Percentiles rank a stretch among this genome's conserved stretches.
Conservation (phyloP, 257 asterid genomes). For the Solanum gracilifrons region DNA sequence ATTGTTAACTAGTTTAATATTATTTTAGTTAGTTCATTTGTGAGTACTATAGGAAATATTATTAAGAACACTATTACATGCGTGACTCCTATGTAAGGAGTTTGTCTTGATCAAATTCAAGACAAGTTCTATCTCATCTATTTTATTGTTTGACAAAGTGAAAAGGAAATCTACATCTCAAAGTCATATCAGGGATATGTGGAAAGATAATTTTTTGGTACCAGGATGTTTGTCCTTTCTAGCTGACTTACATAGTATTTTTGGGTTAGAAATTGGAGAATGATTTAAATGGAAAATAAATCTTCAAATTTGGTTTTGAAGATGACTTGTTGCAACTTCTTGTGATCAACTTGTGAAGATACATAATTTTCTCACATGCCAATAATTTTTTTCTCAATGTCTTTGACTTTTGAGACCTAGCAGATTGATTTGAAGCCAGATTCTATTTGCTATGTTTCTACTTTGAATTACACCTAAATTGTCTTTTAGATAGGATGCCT, state of each 20-base stretch:
- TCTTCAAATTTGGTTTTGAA: not conserved
- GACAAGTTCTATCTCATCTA: not conserved
- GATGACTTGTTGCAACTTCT: not conserved
- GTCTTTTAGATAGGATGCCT: slow-evolving; percentile 84
- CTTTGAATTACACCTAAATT: not conserved
- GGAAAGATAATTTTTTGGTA: not conserved
- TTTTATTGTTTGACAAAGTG: not conserved
- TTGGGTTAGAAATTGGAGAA: not conserved
- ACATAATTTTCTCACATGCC: not conserved
- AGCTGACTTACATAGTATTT: not conserved
- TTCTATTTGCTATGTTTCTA: not conserved
- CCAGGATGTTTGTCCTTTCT: not conserved
- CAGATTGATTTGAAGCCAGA: not conserved
- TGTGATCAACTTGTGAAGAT: not conserved
- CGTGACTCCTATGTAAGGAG: not conserved
- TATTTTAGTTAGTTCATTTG: too few species aligned
- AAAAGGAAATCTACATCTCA: not conserved
- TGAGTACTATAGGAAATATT: too few species aligned
- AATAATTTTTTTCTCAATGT: not conserved
- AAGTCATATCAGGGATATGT: not conserved
- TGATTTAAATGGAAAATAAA: not conserved
- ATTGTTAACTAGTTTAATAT: too few species aligned
- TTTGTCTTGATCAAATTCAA: not conserved
- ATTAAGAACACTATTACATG: too few species aligned
- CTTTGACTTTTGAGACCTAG: not conserved